Evolutionary conservation across 75 land plant species (phyloP), one percentile per base, ranked within the genome.

Genomic region (Pseudotsuga menziesii): DNA sequence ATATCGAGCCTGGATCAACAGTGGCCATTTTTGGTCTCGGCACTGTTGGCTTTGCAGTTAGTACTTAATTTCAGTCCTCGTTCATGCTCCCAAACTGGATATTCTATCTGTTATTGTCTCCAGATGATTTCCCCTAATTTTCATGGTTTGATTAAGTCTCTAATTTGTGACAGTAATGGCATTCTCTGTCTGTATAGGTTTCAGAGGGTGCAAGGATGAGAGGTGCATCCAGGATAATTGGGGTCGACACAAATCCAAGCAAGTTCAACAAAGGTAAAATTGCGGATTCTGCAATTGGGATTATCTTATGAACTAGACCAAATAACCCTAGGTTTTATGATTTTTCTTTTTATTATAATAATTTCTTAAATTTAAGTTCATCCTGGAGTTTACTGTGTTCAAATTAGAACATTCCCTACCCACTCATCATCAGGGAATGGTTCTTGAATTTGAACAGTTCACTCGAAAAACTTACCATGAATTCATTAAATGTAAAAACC

Each of bases 11-110:
- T 19, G 94, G 92, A 12, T 92, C 92, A 58, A 88, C 73, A 56
- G 91, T 94, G 72, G 97, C 94, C 3, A 67, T 94, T 23, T 94
- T 92, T 84, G 97, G 97, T 1, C 86, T 94, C 27, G 97, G 97
- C 32, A 85, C 95, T 0, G 94, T 94, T 25, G 95, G 97, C 6
- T 85, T 92, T 48, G 97, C 95, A 59, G 94, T 93, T 77, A 76
- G 85, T 77, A 17, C 39, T 41, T n/a, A n/a, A n/a, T n/a, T 22
- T 71, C 58, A 13, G 0, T 57, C 58, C 13, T 57, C 58, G 19
- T 57, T 17, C 58, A 57, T 57, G 19, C 1, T 57, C 58, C 13
- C 19, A 0, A 13, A 57, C 13, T 57, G 0, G 58, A 29, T 29
- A 29, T 29, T 29, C 32, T 29, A 29, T 29, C 32, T 29, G 1